Evolutionary conservation across 2,329 filamentous ascomycete genomes (phyloP), one percentile per base, ranked within the genome.

Genomic region (Colletotrichum truncatum): DNA sequence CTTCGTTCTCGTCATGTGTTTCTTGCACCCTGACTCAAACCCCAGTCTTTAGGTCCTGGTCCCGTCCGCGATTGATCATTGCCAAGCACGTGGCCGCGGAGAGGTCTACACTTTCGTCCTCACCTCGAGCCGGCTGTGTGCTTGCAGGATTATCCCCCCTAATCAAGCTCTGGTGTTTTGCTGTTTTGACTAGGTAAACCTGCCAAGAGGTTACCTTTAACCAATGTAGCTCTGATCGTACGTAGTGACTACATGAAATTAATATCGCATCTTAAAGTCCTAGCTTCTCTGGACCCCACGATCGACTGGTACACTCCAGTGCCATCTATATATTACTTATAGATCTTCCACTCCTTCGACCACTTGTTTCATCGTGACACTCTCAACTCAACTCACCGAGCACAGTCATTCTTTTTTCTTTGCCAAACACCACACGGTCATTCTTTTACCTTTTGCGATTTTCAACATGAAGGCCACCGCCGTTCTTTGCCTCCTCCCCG

Each of bases 381-480:
- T 25, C 54, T 28, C 26, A 43, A 39, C 41, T 62, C 56, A 61
- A 12, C 23, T 34, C 49, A 34, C 10, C n/a, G 28, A 51, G 34
- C 34, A 34, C 34, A 54, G 48, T 51, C 62, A 38, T 28, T 62
- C 49, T 65, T 65, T 55, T 41, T 11, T 18, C 8, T n/a, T n/a
- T n/a, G n/a, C 8, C 21, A 28, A 16, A 4, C n/a, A 36, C 8
- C 30, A 21, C 14, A 38, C 57, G 5, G 52, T 61, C 34, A 21
- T 28, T 25, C 21, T 11, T 26, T 16, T 26, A 6, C 6, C 23
- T 30, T n/a, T n/a, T 36, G n/a, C n/a, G n/a, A n/a, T 25, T 6
- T 9, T 21, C 55, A 68, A 16, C 3, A 74, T 73, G 71, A 71
- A 72, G 68, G 65, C 56, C 23, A 23, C 64, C n/a, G 10, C 66